Conservation (phyloP, 2,329 filamentous ascomycete genomes). For the Pseudocercospora musae region DNA sequence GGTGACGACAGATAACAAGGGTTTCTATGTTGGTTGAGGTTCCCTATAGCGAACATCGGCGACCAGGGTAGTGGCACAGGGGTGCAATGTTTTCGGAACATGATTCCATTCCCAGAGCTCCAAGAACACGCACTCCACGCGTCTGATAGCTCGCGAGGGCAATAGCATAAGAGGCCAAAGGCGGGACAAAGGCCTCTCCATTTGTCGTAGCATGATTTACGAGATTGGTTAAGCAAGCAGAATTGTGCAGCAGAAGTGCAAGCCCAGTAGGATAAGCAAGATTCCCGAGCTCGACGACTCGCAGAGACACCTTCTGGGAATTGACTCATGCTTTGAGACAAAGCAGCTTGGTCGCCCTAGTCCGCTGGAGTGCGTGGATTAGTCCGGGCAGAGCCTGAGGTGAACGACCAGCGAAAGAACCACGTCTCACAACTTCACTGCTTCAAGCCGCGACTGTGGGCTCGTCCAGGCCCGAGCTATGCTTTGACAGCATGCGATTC, state of each 20-base stretch:
- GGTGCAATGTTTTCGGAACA: background rate
- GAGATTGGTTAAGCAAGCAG: too few relatives aligned
- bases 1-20: too few relatives aligned
- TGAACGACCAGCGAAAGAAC: background rate
- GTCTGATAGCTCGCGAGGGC: background rate
- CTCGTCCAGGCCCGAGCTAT: too few relatives aligned
- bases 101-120: background rate
- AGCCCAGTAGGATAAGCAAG: too few relatives aligned
- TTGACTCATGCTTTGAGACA: background rate
- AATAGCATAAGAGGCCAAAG: background rate
- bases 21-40: too few relatives aligned
- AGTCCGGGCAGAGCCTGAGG: background rate
- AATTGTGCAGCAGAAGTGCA: too few relatives aligned
- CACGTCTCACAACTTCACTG: background rate
- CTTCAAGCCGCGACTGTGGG: background rate
- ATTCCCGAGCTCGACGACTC: background rate
- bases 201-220: too few relatives aligned
- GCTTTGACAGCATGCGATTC: background rate
- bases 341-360: background rate
- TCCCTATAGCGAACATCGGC: background rate
- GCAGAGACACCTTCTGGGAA: background rate
- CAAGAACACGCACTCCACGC: background rate
- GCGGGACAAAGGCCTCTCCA: too few relatives aligned
- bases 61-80: background rate
- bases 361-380: background rate